Conservation (phyloP, 140 eudicot species). For the Anethum foeniculum region DNA sequence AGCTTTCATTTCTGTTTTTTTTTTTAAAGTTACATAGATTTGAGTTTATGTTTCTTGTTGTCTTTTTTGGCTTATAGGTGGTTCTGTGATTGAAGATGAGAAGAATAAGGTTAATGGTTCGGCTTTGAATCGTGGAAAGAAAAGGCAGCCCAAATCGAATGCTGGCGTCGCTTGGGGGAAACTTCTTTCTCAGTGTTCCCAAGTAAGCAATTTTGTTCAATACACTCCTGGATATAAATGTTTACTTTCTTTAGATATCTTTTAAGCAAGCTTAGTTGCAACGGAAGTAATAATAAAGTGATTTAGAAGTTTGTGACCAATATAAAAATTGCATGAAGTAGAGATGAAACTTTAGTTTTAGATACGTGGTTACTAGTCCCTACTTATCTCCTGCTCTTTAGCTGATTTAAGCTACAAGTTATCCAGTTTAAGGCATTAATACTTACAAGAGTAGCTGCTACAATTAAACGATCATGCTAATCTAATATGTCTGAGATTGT, state of each 20-base stretch:
- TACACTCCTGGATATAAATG: background rate
- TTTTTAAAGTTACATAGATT: background rate
- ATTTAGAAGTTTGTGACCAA: background rate
- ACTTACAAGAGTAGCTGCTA: background rate
- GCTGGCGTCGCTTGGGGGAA: conserved; percentile 76
- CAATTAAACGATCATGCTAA: background rate
- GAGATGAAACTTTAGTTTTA: background rate
- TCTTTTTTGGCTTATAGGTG: conserved; percentile 21
- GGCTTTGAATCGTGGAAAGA: conserved; percentile 37
- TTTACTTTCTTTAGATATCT: background rate
- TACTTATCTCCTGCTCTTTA: background rate
- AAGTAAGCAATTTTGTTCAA: conserved; percentile 29
- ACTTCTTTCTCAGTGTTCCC: conserved; percentile 75
- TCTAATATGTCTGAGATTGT: background rate
- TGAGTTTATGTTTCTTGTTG: background rate
- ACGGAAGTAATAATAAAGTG: background rate
- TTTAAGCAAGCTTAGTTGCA: background rate
- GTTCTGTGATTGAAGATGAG: conserved; percentile 39
- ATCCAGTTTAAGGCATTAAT: background rate
- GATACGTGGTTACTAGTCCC: background rate
- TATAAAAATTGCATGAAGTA: background rate
- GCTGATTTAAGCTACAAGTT: background rate
- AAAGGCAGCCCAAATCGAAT: conserved; percentile 42
- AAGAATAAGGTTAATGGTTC: conserved; percentile 34
- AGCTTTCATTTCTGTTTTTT: background rate